Evolutionary conservation across 208 protist genomes (phyloP).

Genomic region (Wallacemonas sp.): DNA sequence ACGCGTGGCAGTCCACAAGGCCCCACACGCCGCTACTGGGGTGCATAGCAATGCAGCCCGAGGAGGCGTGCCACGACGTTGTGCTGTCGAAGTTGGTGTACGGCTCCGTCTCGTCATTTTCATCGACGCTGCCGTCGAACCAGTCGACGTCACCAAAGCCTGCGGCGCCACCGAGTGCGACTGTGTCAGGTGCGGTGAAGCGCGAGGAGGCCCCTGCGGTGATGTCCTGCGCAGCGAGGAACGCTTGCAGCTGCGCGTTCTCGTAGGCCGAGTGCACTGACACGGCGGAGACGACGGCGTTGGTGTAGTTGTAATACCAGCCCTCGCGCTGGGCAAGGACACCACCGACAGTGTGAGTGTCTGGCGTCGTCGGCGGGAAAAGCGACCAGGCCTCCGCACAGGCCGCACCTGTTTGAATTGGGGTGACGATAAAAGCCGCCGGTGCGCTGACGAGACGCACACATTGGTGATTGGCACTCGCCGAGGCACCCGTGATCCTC

Average conservation of each 20-base stretch:
- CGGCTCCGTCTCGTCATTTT: neutral
- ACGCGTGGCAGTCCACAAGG: constrained; percentile 27
- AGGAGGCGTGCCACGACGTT: constrained; percentile 30
- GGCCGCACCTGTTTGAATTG: constrained; percentile 6
- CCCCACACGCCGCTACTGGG: constrained; percentile 38
- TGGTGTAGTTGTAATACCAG: constrained; percentile 19
- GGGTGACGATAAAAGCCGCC: constrained; percentile 14
- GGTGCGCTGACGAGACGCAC: constrained; percentile 2
- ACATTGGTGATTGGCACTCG: constrained; percentile 8
- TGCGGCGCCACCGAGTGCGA: constrained; percentile 30
- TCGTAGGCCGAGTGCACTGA: constrained; percentile 29
- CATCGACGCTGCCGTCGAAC: constrained; percentile 22
- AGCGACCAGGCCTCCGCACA: constrained; percentile 23
- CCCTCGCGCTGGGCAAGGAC: constrained; percentile 4
- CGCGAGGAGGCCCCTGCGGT: neutral
- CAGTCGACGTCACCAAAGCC: constrained; percentile 38
- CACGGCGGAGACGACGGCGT: constrained; percentile 13
- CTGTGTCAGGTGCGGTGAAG: neutral
- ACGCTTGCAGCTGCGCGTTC: constrained; percentile 24
- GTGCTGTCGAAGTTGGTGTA: constrained; percentile 47
- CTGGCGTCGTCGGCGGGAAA: constrained; percentile 9
- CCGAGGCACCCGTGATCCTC: neutral
- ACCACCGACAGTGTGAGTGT: neutral
- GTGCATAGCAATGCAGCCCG: constrained; percentile 51
- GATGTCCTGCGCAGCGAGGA: constrained; percentile 8